These are phyloP conservation scores for Brasenia schreberi DNA, from an alignment of 164 flowering plant genomes.

Conservation along the genomic window DNA sequence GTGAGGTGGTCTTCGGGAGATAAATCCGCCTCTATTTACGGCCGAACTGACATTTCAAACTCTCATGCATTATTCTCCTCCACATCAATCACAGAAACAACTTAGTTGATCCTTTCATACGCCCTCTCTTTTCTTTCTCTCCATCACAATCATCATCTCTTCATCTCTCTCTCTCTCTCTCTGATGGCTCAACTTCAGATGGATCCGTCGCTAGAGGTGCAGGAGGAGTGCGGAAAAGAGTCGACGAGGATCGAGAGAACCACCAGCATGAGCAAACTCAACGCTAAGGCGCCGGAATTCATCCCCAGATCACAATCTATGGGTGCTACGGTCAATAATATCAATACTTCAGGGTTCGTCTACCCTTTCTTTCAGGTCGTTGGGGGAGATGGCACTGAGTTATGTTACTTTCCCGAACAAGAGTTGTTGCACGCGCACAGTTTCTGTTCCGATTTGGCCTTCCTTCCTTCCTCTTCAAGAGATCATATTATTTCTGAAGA, in stretches of 20 bases:
- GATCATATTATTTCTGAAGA: conserved; percentile 41
- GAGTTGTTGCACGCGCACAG: conserved; percentile 19
- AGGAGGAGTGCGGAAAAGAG: conserved; percentile 2
- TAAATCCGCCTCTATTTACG: background rate
- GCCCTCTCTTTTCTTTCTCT: conserved; percentile 2
- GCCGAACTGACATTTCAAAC: background rate
- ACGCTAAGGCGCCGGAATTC: conserved; percentile 87
- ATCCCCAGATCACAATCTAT: conserved; percentile 67
- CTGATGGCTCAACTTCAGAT: conserved; percentile 6
- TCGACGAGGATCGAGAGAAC: conserved; percentile 9
- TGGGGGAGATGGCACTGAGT: conserved; percentile 36
- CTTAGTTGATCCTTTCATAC: conserved; percentile 1
- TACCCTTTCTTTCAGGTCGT: conserved; percentile 54
- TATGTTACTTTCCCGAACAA: conserved; percentile 59
- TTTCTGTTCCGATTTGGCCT: conserved; percentile 4
- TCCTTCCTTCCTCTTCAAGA: conserved; percentile 24
- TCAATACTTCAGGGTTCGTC: conserved; percentile 48
- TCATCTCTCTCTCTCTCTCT: background rate
- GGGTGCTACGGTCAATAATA: background rate
- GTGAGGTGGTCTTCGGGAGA: background rate
- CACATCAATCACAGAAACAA: conserved; percentile 10
- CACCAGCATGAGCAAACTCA: conserved; percentile 49
- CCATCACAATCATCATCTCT: background rate
- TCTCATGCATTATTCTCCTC: background rate
- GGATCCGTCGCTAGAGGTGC: background rate